Conservation (phyloP, 1,139 yeast species). For the Saccharomyces hybrid region DNA sequence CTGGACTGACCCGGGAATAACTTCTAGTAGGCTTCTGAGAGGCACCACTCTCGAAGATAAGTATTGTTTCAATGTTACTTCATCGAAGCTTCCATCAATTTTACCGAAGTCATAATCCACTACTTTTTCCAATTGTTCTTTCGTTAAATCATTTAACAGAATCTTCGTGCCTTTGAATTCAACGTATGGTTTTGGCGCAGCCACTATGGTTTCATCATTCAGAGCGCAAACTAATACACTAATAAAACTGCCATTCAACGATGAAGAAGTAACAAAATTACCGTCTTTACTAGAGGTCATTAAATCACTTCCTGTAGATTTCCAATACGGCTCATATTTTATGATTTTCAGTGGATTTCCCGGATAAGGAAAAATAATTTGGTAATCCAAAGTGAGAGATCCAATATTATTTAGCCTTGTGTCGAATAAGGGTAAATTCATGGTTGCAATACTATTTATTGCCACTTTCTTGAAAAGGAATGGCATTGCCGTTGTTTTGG, state of each 20-base stretch:
- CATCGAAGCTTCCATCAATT: conserved; percentile 31
- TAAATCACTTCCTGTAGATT: conserved; percentile 36
- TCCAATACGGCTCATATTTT: conserved; percentile 95
- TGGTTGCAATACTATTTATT: conserved; percentile 32
- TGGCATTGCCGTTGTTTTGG: conserved; percentile 73
- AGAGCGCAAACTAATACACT: conserved; percentile 64
- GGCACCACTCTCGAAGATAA: conserved; percentile 47
- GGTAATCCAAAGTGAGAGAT: conserved; percentile 66
- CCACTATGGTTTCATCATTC: conserved; percentile 80
- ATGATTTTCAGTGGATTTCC: conserved; percentile 81
- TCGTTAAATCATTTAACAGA: conserved; percentile 41
- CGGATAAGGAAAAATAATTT: conserved; percentile 80
- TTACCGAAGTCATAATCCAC: conserved; percentile 22
- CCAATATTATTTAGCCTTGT: conserved; percentile 77
- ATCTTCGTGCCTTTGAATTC: conserved; percentile 46
- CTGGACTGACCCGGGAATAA: conserved; percentile 52
- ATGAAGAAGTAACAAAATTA: conserved; percentile 83
- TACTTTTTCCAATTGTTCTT: conserved; percentile 29
- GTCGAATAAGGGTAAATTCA: conserved; percentile 73
- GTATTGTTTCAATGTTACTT: conserved; percentile 19
- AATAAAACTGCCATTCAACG: conserved; percentile 73
- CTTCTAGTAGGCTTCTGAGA: conserved; percentile 49
- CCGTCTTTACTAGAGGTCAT: conserved; percentile 12
- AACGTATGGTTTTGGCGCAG: conserved; percentile 64
- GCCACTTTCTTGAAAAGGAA: conserved; percentile 40